phyloP scores from a whole-genome alignment of 331 rosid genomes.

The Malus hybrid region DNA sequence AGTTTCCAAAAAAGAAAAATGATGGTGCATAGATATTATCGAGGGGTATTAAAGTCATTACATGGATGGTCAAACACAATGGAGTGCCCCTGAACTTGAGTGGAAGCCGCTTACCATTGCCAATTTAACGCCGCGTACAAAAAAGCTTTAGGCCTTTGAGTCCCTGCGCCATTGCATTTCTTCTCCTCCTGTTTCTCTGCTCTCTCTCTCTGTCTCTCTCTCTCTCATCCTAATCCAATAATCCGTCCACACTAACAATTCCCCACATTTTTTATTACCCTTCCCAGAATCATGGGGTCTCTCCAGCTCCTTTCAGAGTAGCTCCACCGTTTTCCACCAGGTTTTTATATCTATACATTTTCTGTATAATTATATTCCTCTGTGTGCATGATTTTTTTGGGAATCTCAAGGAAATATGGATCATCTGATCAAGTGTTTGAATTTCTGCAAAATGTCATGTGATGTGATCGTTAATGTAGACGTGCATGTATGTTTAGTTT shows the following conservation, averaged over 20 bases:
- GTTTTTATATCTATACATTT: neutral
- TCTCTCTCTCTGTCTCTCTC: neutral
- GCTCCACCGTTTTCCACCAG: neutral
- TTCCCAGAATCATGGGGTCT: neutral
- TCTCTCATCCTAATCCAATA: neutral
- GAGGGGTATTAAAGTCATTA: neutral
- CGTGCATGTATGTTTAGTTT: neutral
- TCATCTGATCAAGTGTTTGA: neutral
- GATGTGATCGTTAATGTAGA: neutral
- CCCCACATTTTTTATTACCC: neutral
- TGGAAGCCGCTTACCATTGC: neutral
- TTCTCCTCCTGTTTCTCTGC: slow-evolving; percentile 2
- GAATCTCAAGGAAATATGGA: neutral
- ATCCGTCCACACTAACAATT: neutral
- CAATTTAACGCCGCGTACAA: too few relatives aligned
- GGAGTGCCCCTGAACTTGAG: neutral
- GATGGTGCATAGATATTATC: too few relatives aligned
- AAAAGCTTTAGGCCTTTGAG: neutral
- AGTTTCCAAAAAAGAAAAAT: too few relatives aligned
- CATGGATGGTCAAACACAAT: neutral
- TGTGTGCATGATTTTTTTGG: neutral
- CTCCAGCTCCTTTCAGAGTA: neutral
- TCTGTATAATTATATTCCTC: neutral
- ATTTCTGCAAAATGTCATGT: neutral
- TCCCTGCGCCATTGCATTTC: slow-evolving; percentile 17